Base-by-base conservation (phyloP, 805 yeast species). In the Komagataella kurtzmanii region DNA sequence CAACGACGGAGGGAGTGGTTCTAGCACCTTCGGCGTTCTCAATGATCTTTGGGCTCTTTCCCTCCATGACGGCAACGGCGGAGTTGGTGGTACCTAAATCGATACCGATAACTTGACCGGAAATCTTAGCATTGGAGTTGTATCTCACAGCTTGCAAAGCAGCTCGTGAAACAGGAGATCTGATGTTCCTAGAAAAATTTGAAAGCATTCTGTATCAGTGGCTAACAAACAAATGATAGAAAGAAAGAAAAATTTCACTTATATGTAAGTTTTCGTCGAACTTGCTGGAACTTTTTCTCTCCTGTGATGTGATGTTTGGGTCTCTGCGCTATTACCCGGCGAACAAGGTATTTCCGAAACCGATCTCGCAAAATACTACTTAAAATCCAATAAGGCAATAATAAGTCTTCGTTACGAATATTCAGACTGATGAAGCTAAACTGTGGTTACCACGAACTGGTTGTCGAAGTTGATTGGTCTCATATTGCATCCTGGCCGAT, bases 71-170 rank as follows among this genome's bases (percentile, higher is more conserved):
- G 8, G 95, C 95, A 36, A 85, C 91, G 2, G 93, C 95, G 47
- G 91, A 84, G 67, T 86, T 86, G 47, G 95, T 86, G 19, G 95
- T 86, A 24, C 95, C 95, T 52, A 86, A 66, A 65, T 86, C 95
- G 56, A 86, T 85, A 53, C 95, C 95, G 49, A 84, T 78, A 3
- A 84, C 88, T 52, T 68, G 61, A 55, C 72, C 72, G 52, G 60
- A 58, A 46, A 66, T 67, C 58, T 67, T 54, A 30, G 40, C 40
- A 43, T 65, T 57, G 58, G 59, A 51, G 68, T 64, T 50, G 56
- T 54, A 56, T 53, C 58, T 54, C 40, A 30, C 40, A 47, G 51
- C 49, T 19, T 53, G 49, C 21, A 44, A 5, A 30, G 49, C 50
- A 24, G 14, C 17, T 24, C 49, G 50, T 12, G 49, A 48, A 24